Base-by-base conservation (phyloP, 768 basidiomycete species). In the Kwoniella bestiolae region DNA sequence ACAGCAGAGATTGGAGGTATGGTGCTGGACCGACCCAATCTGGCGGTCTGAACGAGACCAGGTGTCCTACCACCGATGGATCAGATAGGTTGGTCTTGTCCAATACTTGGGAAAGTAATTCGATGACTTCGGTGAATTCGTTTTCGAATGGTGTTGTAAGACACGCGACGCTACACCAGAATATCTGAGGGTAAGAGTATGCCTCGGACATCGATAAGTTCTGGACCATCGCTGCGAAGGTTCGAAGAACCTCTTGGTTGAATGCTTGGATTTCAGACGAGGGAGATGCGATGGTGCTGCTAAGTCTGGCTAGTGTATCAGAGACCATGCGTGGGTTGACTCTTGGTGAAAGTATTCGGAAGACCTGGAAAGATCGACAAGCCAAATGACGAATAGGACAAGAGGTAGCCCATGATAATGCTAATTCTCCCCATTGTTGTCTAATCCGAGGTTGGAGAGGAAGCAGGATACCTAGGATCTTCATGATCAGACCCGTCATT, bases 291-390 rank as follows among this genome's bases (percentile, higher is more conserved):
- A 95, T 86, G 9, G 91, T 92, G 72, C 89, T 91, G 16, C 91
- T 91, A 7, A 95, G 82, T 28, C 94, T 86, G 31, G 90, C 90
- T 3, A 97, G 85, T 25, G 94, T 84, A 52, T 89, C 85, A 1
- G 90, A 90, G 18, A 96, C 84, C 79, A 91, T 89, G 7, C 84
- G 82, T 62, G 88, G 86, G 57, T 87, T 88, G 44, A 92, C 85
- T 28, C 85, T 83, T 0, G 92, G 90, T 75, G 87, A 86, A 23
- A 96, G 83, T 0, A 90, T 87, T 38, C 92, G 88, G 81, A 91
- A 93, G n/a, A 93, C 84, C 78, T 96, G 94, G 65, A 96, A 83
- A 9, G 93, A 94, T 32, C 93, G 86, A 82, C 91, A 91, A 2
- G 94, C 92, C 21, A 88, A 87, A 41, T 88, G 87, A 51, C 92